Evolutionary conservation across 164 flowering plant genomes (phyloP), one percentile per base, ranked within the genome.

Genomic region (Echeveria elegans): DNA sequence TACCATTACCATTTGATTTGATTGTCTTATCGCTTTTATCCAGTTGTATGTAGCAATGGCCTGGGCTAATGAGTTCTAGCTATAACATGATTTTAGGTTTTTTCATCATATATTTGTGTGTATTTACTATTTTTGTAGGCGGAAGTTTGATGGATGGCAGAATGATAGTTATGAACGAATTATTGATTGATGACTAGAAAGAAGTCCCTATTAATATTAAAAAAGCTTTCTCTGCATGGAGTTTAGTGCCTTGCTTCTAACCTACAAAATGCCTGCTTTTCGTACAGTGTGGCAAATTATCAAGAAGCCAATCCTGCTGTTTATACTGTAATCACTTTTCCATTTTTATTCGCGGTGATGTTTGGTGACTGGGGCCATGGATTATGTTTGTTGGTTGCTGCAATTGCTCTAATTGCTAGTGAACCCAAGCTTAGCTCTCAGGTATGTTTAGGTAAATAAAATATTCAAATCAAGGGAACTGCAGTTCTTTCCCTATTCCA

Each of bases 321-420:
- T 63, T 94, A 89, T 78, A 82, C 99, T 64, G 71, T 79, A 41
- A 72, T 94, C 68, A 94, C 99, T 61, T 94, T 89, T 80, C 99
- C 99, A n/a, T 94, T 94, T 81, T 92, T 94, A 73, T 94, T 94
- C 81, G 98, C 97, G 47, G 98, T 94, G 73, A 94, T 94, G 98
- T 94, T 94, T 82, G 97, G 98, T 63, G 98, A 94, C 70, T 94
- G 98, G 98, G 98, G 98, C 70, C 98, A 94, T 81, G 98, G 98
- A 66, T 82, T 94, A 70, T 94, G 99, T 82, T 76, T 94, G 80
- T 74, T 91, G 73, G 56, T 91, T 73, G 95, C 91, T 65, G 88
- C 99, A 28, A 70, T 94, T 61, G 58, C 84, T 70, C 92, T 93
- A 64, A 83, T 93, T 65, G 86, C 85, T 48, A 84, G 86, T 47